phyloP scores from a whole-genome alignment of 2,329 filamentous ascomycete species.

The Ceratocystis cubensis region DNA sequence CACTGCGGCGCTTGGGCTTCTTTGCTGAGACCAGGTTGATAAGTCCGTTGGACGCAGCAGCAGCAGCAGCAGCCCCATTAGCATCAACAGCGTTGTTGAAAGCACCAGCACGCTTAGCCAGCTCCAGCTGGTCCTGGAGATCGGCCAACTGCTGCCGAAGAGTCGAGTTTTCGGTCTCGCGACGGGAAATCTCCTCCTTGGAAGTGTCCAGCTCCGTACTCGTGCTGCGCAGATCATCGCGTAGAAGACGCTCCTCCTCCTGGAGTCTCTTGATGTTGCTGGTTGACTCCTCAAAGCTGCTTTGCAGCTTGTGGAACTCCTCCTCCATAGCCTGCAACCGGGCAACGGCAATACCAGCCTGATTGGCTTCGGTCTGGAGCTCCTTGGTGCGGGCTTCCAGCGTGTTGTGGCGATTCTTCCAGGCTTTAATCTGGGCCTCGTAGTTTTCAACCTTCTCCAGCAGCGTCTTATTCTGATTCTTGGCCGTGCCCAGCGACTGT shows the following conservation, averaged over 20 bases:
- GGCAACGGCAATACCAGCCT: slow-evolving; percentile 89
- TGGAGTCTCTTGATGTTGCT: slow-evolving; percentile 87
- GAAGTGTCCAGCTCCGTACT: slow-evolving; percentile 71
- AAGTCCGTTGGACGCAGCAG: slow-evolving; percentile 54
- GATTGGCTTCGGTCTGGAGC: slow-evolving; percentile 90
- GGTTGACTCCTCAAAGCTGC: slow-evolving; percentile 79
- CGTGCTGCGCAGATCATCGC: slow-evolving; percentile 67
- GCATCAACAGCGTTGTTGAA: slow-evolving; percentile 54
- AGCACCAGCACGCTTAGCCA: slow-evolving; percentile 59
- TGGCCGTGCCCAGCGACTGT: slow-evolving; percentile 81
- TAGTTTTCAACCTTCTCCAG: slow-evolving; percentile 86
- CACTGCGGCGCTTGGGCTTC: slow-evolving; percentile 90
- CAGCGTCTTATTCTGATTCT: slow-evolving; percentile 85
- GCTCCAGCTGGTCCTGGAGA: slow-evolving; percentile 81
- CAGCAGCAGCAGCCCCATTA: slow-evolving; percentile 29
- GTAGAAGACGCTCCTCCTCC: slow-evolving; percentile 78
- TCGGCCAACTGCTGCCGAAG: slow-evolving; percentile 81
- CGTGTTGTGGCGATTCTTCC: slow-evolving; percentile 83
- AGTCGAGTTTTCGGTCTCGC: slow-evolving; percentile 74
- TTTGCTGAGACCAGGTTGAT: slow-evolving; percentile 96
- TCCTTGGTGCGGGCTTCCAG: slow-evolving; percentile 86
- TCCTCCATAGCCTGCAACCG: slow-evolving; percentile 84
- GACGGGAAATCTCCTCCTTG: slow-evolving; percentile 58
- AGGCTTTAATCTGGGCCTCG: slow-evolving; percentile 89
- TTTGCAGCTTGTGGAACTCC: slow-evolving; percentile 85